These are phyloP conservation scores for Erythrophleum fordii DNA, from an alignment of 306 rosid genomes.

Conservation along the genomic window DNA sequence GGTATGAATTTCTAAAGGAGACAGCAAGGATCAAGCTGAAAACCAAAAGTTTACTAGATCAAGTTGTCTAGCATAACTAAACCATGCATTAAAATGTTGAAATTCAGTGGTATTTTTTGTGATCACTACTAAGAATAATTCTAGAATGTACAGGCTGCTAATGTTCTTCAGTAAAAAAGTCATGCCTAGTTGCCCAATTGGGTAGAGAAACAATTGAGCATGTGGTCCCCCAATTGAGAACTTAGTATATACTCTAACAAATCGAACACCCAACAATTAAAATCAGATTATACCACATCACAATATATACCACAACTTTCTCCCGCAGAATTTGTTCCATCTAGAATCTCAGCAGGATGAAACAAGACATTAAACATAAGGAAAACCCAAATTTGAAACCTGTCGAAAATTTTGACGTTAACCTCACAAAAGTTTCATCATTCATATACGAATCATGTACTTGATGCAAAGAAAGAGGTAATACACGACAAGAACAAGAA, in stretches of 20 bases:
- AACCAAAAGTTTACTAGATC: conserved; percentile 12
- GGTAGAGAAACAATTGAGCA: conserved; percentile 42
- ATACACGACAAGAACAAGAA: conserved; percentile 41
- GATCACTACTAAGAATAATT: conserved; percentile 26
- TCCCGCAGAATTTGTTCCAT: conserved; percentile 52
- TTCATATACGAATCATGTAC: conserved; percentile 52
- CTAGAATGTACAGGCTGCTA: conserved; percentile 15
- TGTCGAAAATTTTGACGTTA: conserved; percentile 49
- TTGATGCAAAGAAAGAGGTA: conserved; percentile 33
- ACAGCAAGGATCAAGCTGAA: conserved; percentile 19
- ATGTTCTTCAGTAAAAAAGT: conserved; percentile 47
- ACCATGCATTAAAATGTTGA: conserved; percentile 37
- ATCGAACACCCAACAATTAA: conserved; percentile 37
- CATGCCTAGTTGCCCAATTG: conserved; percentile 38
- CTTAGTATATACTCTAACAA: conserved; percentile 51
- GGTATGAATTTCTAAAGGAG: not conserved
- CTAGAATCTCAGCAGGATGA: conserved; percentile 57
- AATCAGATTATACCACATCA: conserved; percentile 30
- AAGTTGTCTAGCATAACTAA: conserved; percentile 27
- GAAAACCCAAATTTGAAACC: conserved; percentile 39
- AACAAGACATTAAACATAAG: conserved; percentile 33
- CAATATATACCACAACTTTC: conserved; percentile 34
- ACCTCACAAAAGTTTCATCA: conserved; percentile 44
- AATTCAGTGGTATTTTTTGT: conserved; percentile 19
- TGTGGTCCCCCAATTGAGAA: conserved; percentile 49